phyloP scores from a whole-genome alignment of 371 early-diverging fungal genomes.

The Cokeromyces recurvatus region DNA sequence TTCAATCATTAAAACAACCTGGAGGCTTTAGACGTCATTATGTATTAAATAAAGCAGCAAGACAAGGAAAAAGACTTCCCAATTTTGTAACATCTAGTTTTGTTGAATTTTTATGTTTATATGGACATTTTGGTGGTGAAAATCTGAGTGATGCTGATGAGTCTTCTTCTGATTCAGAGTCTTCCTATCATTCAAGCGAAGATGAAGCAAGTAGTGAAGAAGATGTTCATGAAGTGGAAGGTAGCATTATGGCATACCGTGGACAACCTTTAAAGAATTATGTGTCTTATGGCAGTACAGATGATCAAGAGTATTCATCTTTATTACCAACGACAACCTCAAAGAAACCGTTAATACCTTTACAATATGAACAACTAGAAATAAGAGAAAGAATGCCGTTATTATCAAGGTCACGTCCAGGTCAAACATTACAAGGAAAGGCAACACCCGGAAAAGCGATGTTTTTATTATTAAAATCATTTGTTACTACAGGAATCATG shows the following conservation, averaged over 20 bases:
- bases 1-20: conserved; percentile 58
- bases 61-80: conserved; percentile 61
- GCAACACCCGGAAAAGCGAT: conserved; percentile 78
- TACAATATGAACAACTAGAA: conserved; percentile 33
- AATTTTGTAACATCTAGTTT: conserved; percentile 82
- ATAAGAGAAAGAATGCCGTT: conserved; percentile 53
- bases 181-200: conserved; percentile 16
- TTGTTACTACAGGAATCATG: conserved; percentile 87
- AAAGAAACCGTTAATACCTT: conserved; percentile 12
- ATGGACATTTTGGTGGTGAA: conserved; percentile 95
- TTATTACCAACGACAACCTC: not conserved
- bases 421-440: conserved; percentile 59
- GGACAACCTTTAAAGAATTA: conserved; percentile 26
- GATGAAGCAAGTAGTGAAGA: conserved; percentile 10
- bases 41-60: conserved; percentile 67
- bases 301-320: conserved; percentile 3
- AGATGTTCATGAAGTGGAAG: conserved; percentile 28
- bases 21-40: conserved; percentile 90
- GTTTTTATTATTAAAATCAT: conserved; percentile 80
- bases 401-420: conserved; percentile 45
- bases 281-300: conserved; percentile 14
- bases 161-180: conserved; percentile 36
- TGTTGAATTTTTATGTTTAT: conserved; percentile 91
- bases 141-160: conserved; percentile 80
- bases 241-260: conserved; percentile 26